A percentile compares a stretch with the other conserved stretches of the same genome.
These are phyloP conservation scores for Lodderomyces metapsilosis DNA, from an alignment of 1,139 yeast species.

Conservation along the genomic window DNA sequence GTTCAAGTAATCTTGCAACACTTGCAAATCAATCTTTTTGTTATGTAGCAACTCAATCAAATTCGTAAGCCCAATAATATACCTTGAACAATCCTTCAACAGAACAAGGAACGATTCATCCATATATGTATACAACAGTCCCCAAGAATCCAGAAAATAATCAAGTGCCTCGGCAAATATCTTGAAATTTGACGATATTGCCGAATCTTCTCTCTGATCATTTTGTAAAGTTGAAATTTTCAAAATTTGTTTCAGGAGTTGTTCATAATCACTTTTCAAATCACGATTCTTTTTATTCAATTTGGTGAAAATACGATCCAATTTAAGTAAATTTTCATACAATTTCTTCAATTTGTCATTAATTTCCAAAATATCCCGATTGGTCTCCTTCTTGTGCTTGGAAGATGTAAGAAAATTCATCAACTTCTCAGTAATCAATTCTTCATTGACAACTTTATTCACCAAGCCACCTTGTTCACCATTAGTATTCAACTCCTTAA, in stretches of 20 bases:
- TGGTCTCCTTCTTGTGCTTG: slow-evolving; percentile 61
- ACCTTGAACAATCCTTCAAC: slow-evolving; percentile 83
- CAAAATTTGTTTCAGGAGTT: slow-evolving; percentile 66
- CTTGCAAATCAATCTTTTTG: slow-evolving; percentile 88
- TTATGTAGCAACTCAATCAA: slow-evolving; percentile 84
- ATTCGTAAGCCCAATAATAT: slow-evolving; percentile 71
- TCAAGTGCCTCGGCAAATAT: slow-evolving; percentile 47
- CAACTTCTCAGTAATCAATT: slow-evolving; percentile 75
- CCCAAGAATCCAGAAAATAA: slow-evolving; percentile 47
- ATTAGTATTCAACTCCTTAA: slow-evolving; percentile 29
- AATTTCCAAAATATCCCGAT: slow-evolving; percentile 79
- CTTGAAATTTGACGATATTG: slow-evolving; percentile 32
- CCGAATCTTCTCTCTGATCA: slow-evolving; percentile 14
- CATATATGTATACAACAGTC: slow-evolving; percentile 51
- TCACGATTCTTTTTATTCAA: slow-evolving; percentile 73
- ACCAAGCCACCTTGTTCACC: slow-evolving; percentile 28
- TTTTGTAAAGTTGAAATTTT: slow-evolving; percentile 57
- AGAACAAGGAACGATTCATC: slow-evolving; percentile 84
- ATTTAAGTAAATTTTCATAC: slow-evolving; percentile 75
- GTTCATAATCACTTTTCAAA: slow-evolving; percentile 68
- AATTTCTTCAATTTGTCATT: slow-evolving; percentile 78
- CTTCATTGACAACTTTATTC: slow-evolving; percentile 52
- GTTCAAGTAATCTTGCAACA: slow-evolving; percentile 70
- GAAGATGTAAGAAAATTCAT: slow-evolving; percentile 90
- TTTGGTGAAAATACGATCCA: slow-evolving; percentile 75